Conservation (phyloP, 2,329 filamentous ascomycete genomes). For the Beauveria sp. region DNA sequence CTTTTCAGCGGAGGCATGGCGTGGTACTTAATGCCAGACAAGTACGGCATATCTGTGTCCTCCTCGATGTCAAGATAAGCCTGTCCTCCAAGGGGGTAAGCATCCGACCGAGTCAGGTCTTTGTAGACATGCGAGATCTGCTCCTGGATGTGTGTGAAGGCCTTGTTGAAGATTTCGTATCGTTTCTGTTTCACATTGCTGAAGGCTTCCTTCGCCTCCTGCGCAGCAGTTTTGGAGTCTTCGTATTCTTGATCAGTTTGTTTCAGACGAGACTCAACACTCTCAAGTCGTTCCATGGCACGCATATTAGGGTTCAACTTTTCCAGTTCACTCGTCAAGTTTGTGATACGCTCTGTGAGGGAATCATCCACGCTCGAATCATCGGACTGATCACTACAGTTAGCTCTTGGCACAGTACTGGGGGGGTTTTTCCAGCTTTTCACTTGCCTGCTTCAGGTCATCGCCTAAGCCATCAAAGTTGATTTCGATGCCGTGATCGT, state of each 20-base stretch:
- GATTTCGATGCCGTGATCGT: constrained; percentile 87
- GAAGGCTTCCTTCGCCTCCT: constrained; percentile 74
- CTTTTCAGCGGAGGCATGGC: constrained; percentile 98
- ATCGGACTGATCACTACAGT: constrained; percentile 46
- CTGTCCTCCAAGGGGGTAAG: constrained; percentile 88
- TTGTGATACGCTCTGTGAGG: constrained; percentile 69
- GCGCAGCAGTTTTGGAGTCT: constrained; percentile 66
- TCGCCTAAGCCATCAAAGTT: constrained; percentile 78
- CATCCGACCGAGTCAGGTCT: constrained; percentile 80
- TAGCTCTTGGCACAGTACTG: constrained; percentile 16
- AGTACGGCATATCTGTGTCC: constrained; percentile 92
- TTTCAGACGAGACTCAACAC: constrained; percentile 74
- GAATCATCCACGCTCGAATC: constrained; percentile 65
- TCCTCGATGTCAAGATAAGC: constrained; percentile 86
- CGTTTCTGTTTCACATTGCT: constrained; percentile 73
- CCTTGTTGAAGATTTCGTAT: constrained; percentile 88
- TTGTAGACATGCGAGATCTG: constrained; percentile 93
- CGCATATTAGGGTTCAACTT: constrained; percentile 97
- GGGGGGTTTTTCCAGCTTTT: background rate
- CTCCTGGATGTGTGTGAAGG: constrained; percentile 89
- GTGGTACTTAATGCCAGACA: constrained; percentile 95
- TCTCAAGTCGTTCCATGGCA: constrained; percentile 83
- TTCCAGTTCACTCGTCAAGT: constrained; percentile 71
- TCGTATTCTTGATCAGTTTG: constrained; percentile 86
- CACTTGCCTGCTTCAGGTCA: constrained; percentile 67